Percentiles rank a stretch among this genome's conserved stretches.
phyloP scores from a whole-genome alignment of 352 stramenopile species.

The Phytopythium sindhum region DNA sequence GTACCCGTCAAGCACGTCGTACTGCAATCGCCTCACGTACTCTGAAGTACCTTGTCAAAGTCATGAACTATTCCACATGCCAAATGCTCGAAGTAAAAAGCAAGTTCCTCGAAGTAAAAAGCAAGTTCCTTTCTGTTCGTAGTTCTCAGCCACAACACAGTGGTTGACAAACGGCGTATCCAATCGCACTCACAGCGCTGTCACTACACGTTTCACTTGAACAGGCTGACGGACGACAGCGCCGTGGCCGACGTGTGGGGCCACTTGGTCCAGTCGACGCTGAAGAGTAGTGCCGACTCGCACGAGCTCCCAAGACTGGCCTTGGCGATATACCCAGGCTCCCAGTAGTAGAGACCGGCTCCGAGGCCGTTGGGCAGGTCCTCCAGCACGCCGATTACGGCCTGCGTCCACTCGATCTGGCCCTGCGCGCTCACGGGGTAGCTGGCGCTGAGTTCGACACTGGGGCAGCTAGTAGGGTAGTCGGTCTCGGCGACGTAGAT shows the following conservation, averaged over 20 bases:
- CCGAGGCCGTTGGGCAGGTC: constrained; percentile 19
- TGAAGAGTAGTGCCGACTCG: constrained; percentile 26
- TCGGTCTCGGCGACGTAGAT: constrained; percentile 33
- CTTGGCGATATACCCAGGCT: constrained; percentile 25
- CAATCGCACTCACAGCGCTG: too few relatives aligned
- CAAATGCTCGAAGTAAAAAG: too few relatives aligned
- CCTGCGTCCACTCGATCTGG: constrained; percentile 23
- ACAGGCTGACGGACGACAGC: constrained; percentile 24
- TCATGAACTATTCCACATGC: too few relatives aligned
- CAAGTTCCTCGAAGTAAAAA: too few relatives aligned
- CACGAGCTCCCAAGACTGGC: constrained; percentile 24
- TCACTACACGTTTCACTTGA: neutral
- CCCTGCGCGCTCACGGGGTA: constrained; percentile 20
- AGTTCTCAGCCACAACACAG: too few relatives aligned
- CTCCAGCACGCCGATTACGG: constrained; percentile 22
- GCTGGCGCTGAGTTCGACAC: constrained; percentile 21
- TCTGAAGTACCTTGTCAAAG: too few relatives aligned
- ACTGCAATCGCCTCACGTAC: too few relatives aligned
- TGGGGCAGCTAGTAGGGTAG: constrained; percentile 24
- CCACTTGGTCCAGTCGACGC: constrained; percentile 25
- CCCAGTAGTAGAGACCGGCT: constrained; percentile 34
- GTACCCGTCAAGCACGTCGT: too few relatives aligned
- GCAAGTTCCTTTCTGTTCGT: too few relatives aligned
- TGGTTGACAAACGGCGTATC: too few relatives aligned
- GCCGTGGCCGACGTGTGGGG: constrained; percentile 20